A percentile compares a stretch with the other conserved stretches of the same genome.
phyloP scores from a whole-genome alignment of 345 rosid species.

The Eutrema heterophyllum region DNA sequence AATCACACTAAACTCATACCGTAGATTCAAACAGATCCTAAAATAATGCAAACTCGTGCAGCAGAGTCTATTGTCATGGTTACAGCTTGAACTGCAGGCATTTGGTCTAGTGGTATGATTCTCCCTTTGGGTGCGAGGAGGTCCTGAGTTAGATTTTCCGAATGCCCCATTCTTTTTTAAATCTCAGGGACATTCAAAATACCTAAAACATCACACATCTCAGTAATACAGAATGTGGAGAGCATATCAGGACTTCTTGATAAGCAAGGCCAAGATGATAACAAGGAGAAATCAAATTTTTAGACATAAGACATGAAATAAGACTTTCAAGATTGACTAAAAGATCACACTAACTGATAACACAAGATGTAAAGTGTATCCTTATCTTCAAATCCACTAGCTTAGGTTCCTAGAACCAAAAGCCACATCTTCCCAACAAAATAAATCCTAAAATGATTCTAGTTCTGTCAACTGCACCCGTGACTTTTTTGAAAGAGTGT shows the following conservation, averaged over 20 bases:
- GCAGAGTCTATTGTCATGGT: no score
- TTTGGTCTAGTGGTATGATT: no score
- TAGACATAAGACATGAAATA: not conserved
- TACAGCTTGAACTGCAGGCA: no score
- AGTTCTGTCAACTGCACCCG: not conserved
- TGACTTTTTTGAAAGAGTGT: not conserved
- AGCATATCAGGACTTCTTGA: not conserved
- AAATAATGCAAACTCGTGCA: no score
- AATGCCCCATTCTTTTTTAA: no score
- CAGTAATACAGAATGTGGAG: no score
- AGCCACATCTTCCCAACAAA: not conserved
- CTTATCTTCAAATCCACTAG: not conserved
- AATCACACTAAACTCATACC: no score
- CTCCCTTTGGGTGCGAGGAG: no score
- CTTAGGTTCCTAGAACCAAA: not conserved
- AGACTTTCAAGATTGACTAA: not conserved
- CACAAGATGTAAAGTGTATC: not conserved
- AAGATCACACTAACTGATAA: not conserved
- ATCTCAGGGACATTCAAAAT: no score
- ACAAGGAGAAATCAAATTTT: not conserved
- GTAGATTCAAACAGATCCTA: no score
- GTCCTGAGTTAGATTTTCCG: no score
- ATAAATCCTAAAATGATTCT: not conserved
- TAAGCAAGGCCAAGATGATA: not conserved
- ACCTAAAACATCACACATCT: no score